These are phyloP conservation scores for Croton laevigatus DNA, from an alignment of 441 rosid genomes.

Conservation along the genomic window DNA sequence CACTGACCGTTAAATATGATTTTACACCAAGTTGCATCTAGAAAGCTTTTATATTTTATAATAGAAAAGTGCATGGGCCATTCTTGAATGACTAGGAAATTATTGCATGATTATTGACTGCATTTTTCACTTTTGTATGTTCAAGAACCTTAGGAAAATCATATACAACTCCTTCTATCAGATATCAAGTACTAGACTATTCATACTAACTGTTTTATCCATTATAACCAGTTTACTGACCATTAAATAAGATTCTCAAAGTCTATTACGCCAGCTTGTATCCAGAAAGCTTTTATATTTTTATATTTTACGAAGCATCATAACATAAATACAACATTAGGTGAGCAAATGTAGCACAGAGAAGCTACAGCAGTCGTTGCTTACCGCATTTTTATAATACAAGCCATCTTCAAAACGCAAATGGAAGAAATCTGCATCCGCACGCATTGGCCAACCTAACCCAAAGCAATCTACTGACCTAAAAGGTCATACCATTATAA, in stretches of 20 bases:
- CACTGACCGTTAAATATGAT: background rate
- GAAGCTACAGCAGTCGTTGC: slow-evolving; percentile 17
- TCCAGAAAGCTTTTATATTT: too few relatives aligned
- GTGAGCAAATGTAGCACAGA: background rate
- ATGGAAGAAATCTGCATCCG: slow-evolving; percentile 89
- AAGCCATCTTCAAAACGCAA: slow-evolving; percentile 28
- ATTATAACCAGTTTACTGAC: background rate
- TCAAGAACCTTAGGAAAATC: background rate
- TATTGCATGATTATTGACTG: background rate
- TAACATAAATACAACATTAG: background rate
- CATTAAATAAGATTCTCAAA: background rate
- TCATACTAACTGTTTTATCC: background rate
- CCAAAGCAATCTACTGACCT: slow-evolving; percentile 98
- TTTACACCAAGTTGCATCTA: background rate
- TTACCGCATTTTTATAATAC: slow-evolving; percentile 63
- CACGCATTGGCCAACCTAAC: slow-evolving; percentile 99
- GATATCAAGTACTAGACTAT: background rate
- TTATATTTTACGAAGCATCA: too few relatives aligned
- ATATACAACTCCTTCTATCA: background rate
- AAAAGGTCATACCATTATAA: slow-evolving; percentile 18
- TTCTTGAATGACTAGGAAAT: background rate
- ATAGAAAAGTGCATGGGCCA: background rate
- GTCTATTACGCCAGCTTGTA: background rate
- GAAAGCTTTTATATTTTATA: too few relatives aligned
- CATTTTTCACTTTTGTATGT: background rate